Evolutionary conservation across 495 filamentous ascomycete genomes (phyloP).

Genomic region (Xylaria telfairii): DNA sequence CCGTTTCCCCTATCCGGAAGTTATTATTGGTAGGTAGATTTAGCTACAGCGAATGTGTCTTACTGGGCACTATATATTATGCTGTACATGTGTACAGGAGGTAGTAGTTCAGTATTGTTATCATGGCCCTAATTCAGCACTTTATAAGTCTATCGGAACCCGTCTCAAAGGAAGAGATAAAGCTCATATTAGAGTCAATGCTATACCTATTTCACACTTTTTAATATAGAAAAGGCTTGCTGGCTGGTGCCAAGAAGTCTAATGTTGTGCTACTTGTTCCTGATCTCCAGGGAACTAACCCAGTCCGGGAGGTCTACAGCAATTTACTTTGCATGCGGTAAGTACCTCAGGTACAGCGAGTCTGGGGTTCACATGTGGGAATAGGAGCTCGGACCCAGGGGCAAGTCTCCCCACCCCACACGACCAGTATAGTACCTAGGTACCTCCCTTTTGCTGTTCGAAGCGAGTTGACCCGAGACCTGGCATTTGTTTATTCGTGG

Average conservation of each 20-base stretch:
- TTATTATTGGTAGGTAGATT: neutral
- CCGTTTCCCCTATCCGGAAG: neutral
- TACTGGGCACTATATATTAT: neutral
- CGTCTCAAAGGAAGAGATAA: neutral
- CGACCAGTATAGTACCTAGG: too few relatives aligned
- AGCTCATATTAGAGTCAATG: neutral
- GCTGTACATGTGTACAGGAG: too few relatives aligned
- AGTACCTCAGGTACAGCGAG: neutral
- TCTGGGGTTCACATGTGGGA: neutral
- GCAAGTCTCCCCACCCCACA: neutral
- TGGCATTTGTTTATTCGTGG: conserved; percentile 14
- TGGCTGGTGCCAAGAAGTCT: conserved; percentile 4
- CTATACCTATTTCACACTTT: neutral
- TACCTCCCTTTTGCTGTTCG: neutral
- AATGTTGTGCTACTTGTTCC: neutral
- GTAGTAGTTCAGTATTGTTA: too few relatives aligned
- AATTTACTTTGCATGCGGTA: neutral
- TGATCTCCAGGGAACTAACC: neutral
- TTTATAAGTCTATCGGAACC: too few relatives aligned
- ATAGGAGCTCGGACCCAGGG: conserved; percentile 16
- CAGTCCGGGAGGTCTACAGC: neutral
- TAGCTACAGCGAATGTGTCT: neutral
- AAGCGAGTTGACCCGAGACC: neutral
- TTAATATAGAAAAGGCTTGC: neutral
- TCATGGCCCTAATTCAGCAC: too few relatives aligned